Base-by-base conservation (phyloP, 805 yeast species). In the Clavispora fructus region DNA sequence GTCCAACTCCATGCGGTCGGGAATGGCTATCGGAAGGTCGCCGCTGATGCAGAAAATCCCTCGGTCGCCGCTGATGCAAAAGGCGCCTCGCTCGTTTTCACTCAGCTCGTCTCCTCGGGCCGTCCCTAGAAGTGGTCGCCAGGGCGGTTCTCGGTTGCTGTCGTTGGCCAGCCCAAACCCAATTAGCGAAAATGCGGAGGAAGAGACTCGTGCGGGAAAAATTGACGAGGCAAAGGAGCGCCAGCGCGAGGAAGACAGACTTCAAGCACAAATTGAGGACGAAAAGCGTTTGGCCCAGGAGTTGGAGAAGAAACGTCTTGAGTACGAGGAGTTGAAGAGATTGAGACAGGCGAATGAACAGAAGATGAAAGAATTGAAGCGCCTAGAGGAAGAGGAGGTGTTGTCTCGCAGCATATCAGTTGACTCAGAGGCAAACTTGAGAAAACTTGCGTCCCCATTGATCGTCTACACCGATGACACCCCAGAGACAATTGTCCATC, bases 241-340 rank as follows among this genome's bases (percentile, higher is more conserved):
- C 7, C 42, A 16, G 10, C 41, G 47, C 55, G 44, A 63, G 61
- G 51, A 58, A 40, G 52, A 59, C 46, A 62, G 49, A 37, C 55
- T 71, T 26, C 63, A 67, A 46, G 52, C 61, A 44, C 66, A 73
- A 52, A 60, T 73, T 17, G 69, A 63, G 40, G 54, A 67, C 46
- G 78, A 76, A 51, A 66, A 65, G 55, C 58, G 56, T 16, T 48
- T 64, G 44, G 72, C 73, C 23, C 62, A 61, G 37, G 63, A 68
- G 46, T 53, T 73, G 43, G 79, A 74, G 52, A 47, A 51, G 16
- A 63, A 65, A 48, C 66, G 69, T 32, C 52, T 63, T 28, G 72
- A 69, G 44, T 69, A 63, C 48, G 71, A 68, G 48, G 53, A 57
- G 29, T 60, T 70, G 51, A 64, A 62, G 45, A 38, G 48, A 44